Conservation (phyloP, 2,329 filamentous ascomycete genomes). For the Aspergillus niger region DNA sequence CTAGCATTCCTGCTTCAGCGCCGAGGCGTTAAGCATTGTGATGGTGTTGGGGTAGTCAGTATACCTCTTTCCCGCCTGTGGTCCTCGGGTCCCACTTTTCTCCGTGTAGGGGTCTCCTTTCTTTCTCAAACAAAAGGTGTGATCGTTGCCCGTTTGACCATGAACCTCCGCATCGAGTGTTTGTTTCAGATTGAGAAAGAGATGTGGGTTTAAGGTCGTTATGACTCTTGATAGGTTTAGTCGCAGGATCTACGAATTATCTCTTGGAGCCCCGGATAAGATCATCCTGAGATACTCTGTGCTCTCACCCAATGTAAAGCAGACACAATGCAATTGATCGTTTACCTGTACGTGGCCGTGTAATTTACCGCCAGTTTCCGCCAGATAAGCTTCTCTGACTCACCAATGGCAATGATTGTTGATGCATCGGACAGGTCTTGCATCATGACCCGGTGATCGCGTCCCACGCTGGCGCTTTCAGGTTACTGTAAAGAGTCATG, state of each 20-base stretch:
- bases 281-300: no score
- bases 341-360: no score
- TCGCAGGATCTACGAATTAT: background rate
- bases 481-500: background rate
- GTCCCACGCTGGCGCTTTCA: background rate
- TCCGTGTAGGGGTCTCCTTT: background rate
- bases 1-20: no score
- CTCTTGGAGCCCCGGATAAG: no score
- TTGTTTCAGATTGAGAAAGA: background rate
- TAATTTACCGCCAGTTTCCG: background rate
- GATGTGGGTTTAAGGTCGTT: background rate
- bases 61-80: background rate
- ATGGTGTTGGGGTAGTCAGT: background rate
- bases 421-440: background rate
- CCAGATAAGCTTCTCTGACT: background rate
- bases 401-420: background rate
- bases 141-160: slow-evolving; percentile 4
- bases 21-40: no score
- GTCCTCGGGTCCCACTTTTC: background rate
- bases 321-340: no score
- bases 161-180: background rate
- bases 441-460: background rate
- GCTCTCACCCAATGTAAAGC: no score
- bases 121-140: background rate
- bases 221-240: background rate